Conservation (phyloP, 1,284 basidiomycete species). For the Golubevia sp. region DNA sequence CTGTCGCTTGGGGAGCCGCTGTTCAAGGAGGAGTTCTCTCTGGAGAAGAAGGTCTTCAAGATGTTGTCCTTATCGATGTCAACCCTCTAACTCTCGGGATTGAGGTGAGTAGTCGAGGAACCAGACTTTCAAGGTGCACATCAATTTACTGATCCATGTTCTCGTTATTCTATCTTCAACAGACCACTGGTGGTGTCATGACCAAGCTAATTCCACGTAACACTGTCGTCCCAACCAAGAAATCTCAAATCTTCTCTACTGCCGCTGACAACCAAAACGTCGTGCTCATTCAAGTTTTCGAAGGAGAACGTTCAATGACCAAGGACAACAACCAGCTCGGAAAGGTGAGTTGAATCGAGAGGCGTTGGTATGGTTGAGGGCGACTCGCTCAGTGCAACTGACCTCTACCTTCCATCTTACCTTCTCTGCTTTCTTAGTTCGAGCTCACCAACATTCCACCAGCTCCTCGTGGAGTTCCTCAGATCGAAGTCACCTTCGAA, state of each 20-base stretch:
- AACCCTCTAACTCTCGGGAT: constrained; percentile 93
- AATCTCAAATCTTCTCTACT: constrained; percentile 95
- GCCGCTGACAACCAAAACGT: constrained; percentile 60
- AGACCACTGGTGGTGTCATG: constrained; percentile 95
- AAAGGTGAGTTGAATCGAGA: no score
- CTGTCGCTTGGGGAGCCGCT: constrained; percentile 85
- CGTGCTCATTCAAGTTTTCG: constrained; percentile 77
- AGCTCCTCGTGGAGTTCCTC: constrained; percentile 82
- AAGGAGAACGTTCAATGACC: constrained; percentile 92
- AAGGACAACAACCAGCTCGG: constrained; percentile 98
- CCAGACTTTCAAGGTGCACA: no score
- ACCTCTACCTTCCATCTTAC: no score
- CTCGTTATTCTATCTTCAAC: neutral
- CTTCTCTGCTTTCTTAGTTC: no score
- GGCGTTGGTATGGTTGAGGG: no score
- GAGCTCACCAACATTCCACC: constrained; percentile 91
- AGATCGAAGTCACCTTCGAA: constrained; percentile 62
- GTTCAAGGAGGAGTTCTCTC: constrained; percentile 96
- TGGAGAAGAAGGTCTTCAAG: constrained; percentile 77
- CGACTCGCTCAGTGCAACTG: no score
- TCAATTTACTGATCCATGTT: neutral
- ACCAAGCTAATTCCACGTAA: constrained; percentile 95
- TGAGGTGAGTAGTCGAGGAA: no score
- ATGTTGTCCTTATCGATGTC: constrained; percentile 93
- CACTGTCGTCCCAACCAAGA: constrained; percentile 97